These are phyloP conservation scores for Lachnellula cervina DNA, from an alignment of 2,329 filamentous ascomycete species.

Conservation along the genomic window DNA sequence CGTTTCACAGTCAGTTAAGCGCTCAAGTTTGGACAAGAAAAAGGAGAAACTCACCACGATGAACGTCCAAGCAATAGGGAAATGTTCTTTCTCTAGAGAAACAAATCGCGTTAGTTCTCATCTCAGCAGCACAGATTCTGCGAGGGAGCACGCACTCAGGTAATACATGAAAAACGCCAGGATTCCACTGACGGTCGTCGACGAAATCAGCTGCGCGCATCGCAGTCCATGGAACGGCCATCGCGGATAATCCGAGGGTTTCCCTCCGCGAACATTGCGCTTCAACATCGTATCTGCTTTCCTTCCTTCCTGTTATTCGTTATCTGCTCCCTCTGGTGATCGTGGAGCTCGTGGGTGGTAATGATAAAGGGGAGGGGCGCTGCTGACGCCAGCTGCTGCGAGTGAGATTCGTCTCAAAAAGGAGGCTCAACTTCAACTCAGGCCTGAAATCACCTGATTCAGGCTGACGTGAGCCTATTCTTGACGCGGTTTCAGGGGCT, in stretches of 20 bases:
- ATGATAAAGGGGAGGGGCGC: background rate
- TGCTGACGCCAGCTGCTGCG: too few species aligned
- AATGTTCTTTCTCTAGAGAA: conserved; percentile 17
- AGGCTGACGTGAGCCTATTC: too few species aligned
- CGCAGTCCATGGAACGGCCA: conserved; percentile 26
- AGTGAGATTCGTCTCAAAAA: too few species aligned
- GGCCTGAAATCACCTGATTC: too few species aligned
- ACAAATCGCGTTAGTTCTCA: background rate
- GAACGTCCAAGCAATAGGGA: conserved; percentile 28
- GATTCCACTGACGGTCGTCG: conserved; percentile 23
- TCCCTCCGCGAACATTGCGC: conserved; percentile 25
- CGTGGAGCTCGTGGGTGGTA: background rate
- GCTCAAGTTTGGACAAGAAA: background rate
- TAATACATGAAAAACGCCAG: conserved; percentile 29
- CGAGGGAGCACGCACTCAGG: conserved; percentile 17
- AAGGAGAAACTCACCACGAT: conserved; percentile 17
- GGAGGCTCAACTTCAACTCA: too few species aligned
- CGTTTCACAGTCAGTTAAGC: background rate
- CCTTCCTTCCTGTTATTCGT: background rate
- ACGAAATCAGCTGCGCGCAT: conserved; percentile 21
- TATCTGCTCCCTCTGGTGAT: background rate
- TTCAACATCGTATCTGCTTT: conserved; percentile 11
- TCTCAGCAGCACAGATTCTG: background rate
- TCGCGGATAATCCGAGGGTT: conserved; percentile 28
- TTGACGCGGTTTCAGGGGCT: too few species aligned